Conservation (phyloP, 2,329 filamentous ascomycete species). For the Sclerotinia trifoliorum region DNA sequence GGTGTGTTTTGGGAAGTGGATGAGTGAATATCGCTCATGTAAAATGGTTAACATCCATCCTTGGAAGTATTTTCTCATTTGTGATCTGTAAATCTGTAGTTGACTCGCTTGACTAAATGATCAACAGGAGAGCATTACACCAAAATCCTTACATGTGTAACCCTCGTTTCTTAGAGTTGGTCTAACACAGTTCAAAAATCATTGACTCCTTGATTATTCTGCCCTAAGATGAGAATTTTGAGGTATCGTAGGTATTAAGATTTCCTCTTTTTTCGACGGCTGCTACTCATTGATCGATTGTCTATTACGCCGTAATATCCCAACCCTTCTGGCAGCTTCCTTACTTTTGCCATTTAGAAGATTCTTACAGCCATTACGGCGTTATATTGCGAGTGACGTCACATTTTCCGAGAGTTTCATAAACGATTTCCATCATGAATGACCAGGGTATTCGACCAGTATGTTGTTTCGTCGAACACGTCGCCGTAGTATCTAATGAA, state of each 20-base stretch:
- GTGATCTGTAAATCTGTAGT: background rate
- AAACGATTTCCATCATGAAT: too few species aligned
- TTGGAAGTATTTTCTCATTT: background rate
- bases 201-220: background rate
- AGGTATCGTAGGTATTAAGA: background rate
- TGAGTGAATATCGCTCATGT: background rate
- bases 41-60: background rate
- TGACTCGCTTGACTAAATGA: background rate
- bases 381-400: background rate
- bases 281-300: background rate
- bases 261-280: background rate
- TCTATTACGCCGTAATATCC: background rate
- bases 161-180: too few species aligned
- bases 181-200: background rate
- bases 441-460: too few species aligned
- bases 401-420: background rate
- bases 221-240: too few species aligned
- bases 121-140: background rate
- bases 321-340: background rate
- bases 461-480: background rate
- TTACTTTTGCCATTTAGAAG: background rate
- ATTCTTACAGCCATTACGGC: background rate
- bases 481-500: background rate
- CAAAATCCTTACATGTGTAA: background rate
- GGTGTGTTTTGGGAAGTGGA: conserved; percentile 30